These are phyloP conservation scores for Globisporangium irregulare DNA, from an alignment of 352 stramenopile species.

Conservation along the genomic window DNA sequence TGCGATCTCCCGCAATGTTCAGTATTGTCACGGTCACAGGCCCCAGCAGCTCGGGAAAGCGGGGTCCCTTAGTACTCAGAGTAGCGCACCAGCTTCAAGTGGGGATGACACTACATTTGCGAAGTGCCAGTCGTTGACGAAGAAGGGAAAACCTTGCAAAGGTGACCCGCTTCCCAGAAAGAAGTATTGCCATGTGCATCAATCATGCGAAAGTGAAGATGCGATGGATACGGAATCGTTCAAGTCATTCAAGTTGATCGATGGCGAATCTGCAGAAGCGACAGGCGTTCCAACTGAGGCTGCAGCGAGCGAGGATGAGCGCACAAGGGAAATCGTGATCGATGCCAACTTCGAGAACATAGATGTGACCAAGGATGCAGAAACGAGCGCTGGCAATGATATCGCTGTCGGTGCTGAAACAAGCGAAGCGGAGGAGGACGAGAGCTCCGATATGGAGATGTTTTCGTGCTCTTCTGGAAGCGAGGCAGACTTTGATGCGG, in stretches of 20 bases:
- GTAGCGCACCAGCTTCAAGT: neutral
- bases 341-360: neutral
- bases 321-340: neutral
- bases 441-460: conserved; percentile 20
- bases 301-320: neutral
- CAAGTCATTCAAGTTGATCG: neutral
- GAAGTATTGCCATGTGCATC: conserved; percentile 43
- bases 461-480: conserved; percentile 25
- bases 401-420: neutral
- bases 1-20: conserved; percentile 26
- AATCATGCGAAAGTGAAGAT: neutral
- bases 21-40: conserved; percentile 37
- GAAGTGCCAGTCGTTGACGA: conserved; percentile 34
- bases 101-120: neutral
- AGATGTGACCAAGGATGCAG: neutral
- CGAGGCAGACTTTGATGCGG: conserved; percentile 40
- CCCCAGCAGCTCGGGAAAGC: neutral
- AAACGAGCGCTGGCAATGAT: neutral
- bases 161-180: conserved; percentile 21
- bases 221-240: neutral
- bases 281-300: neutral
- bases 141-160: conserved; percentile 49
- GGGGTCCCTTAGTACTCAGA: neutral
- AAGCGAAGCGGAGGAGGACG: neutral
- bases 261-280: neutral